Evolutionary conservation across 768 basidiomycete species (phyloP), one percentile per base, ranked within the genome.

Genomic region (Mycena alexandri): DNA sequence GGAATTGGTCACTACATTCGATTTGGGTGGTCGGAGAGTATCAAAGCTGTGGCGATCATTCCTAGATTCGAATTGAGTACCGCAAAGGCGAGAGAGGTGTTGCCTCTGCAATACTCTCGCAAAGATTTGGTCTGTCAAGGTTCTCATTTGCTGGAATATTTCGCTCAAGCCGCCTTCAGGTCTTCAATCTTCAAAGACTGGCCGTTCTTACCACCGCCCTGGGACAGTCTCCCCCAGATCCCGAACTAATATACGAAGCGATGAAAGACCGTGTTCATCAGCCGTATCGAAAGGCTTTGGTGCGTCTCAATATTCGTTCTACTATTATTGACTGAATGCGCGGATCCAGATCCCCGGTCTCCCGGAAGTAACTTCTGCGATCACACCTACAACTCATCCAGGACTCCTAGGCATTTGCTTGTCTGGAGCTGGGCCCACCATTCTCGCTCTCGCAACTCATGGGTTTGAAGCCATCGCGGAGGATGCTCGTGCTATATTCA

Each of bases 231-330:
- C 97, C 98, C 1, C 96, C 96, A 1, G 95, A 99, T 76, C 90
- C 98, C 0, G 93, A 90, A 22, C 88, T 99, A n/a, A 98, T 99
- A 64, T 99, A 97, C 78, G 97, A 99, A 76, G 97, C 97, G 2
- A 99, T 99, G 98, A 97, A 98, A 75, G 98, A 99, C 80, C 90
- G 93, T 58, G 87, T 99, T 16, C 98, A 99, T 77, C 98, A 99
- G 77, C 98, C 98, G 1, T 99, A 98, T 77, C 90, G 98, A 34
- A 95, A 91, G 79, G 78, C 84, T 29, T 84, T 99, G 63, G 96
- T 96, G 76, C 44, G 92, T 82, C 3, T 33, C 19, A 43, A 60
- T 65, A 51, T 36, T 56, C 44, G 10, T 63, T 43, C 10, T 19
- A 21, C 51, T 22, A 38, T n/a, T n/a, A n/a, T n/a, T n/a, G n/a